These are phyloP conservation scores for Neoboletus brunneissimus DNA, from an alignment of 768 basidiomycete genomes.

Conservation along the genomic window DNA sequence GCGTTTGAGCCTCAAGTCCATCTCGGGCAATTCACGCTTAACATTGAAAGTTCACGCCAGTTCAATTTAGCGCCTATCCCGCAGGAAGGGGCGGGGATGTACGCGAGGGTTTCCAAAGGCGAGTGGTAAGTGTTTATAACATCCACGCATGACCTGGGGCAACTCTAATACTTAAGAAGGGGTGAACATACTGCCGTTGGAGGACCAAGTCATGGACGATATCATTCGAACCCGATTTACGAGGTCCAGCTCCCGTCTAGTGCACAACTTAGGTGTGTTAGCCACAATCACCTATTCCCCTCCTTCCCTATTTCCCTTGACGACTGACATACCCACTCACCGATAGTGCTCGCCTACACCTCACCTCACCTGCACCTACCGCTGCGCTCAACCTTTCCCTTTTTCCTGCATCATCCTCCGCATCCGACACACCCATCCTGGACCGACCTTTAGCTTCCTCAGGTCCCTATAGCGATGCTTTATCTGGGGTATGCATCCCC, in stretches of 20 bases:
- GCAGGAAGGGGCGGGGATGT: conserved; percentile 93
- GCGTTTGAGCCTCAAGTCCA: conserved; percentile 71
- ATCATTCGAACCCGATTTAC: conserved; percentile 66
- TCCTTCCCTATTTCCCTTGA: conserved; percentile 26
- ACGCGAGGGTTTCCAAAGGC: conserved; percentile 61
- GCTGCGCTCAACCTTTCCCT: conserved; percentile 61
- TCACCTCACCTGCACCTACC: conserved; percentile 41
- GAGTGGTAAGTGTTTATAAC: conserved; percentile 56
- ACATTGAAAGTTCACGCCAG: conserved; percentile 56
- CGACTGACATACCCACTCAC: neutral
- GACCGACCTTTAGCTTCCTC: conserved; percentile 58
- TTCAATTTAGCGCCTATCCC: conserved; percentile 66
- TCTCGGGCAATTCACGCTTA: conserved; percentile 62
- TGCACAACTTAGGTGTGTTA: conserved; percentile 57
- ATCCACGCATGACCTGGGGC: neutral
- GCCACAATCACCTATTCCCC: neutral
- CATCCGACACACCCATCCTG: conserved; percentile 17
- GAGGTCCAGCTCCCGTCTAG: conserved; percentile 52
- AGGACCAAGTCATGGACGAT: conserved; percentile 62
- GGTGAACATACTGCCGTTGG: conserved; percentile 57
- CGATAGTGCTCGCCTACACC: conserved; percentile 67
- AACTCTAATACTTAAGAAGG: conserved; percentile 41
- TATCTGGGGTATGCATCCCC: conserved; percentile 68
- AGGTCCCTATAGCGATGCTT: conserved; percentile 73
- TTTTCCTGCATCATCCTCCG: conserved; percentile 35